Percentiles rank a stretch among this genome's conserved stretches.
Evolutionary conservation across 306 rosid genomes (phyloP).

Genomic region (Quercus dentata): DNA sequence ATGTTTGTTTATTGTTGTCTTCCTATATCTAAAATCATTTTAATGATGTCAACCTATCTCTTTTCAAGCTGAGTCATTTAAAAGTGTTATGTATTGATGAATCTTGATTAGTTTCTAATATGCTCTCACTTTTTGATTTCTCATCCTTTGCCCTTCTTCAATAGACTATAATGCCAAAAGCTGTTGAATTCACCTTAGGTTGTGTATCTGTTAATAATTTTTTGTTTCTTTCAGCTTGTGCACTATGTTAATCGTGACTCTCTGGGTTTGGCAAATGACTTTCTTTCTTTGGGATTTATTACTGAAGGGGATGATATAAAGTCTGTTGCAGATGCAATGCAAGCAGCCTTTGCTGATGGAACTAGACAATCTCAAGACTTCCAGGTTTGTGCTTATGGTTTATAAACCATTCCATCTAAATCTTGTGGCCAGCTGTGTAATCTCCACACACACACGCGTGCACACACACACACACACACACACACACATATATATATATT

Average conservation of each 20-base stretch:
- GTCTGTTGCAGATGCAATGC: conserved; percentile 68
- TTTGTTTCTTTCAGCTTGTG: conserved; percentile 80
- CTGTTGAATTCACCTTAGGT: conserved; percentile 7
- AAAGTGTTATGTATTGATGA: neutral
- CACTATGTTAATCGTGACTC: conserved; percentile 98
- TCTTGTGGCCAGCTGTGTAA: neutral
- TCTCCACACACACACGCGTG: neutral
- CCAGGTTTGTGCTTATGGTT: conserved; percentile 56
- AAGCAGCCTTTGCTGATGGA: conserved; percentile 56
- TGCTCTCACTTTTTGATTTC: neutral
- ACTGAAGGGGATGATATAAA: conserved; percentile 78
- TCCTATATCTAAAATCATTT: neutral
- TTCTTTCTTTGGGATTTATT: conserved; percentile 90
- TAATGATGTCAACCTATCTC: neutral
- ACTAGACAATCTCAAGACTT: conserved; percentile 74
- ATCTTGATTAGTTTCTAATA: neutral
- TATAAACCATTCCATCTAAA: conserved; percentile 6
- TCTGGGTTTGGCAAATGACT: conserved; percentile 96
- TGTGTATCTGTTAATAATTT: conserved; percentile 21
- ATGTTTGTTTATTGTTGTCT: neutral
- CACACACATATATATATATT: too few relatives aligned
- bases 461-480: too few relatives aligned
- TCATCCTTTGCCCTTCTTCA: conserved; percentile 8
- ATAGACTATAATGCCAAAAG: neutral
- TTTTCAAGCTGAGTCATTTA: neutral